phyloP scores from a whole-genome alignment of 2,329 filamentous ascomycete species.

The Alternaria longipes region DNA sequence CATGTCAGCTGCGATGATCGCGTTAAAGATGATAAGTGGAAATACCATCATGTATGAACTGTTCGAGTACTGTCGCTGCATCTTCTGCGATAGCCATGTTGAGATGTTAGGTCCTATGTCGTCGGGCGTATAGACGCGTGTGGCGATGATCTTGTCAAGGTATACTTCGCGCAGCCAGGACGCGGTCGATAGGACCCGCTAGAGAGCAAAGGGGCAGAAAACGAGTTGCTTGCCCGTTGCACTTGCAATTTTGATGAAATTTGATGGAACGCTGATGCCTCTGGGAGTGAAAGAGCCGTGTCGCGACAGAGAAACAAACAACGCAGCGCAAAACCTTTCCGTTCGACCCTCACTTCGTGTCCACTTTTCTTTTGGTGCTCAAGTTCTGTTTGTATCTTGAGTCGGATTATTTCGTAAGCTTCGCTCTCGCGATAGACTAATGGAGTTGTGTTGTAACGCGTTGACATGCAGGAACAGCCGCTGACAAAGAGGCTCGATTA shows the following conservation, averaged over 20 bases:
- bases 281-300: slow-evolving; percentile 18
- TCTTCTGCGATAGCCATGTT: slow-evolving; percentile 61
- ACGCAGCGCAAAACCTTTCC: neutral
- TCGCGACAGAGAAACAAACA: slow-evolving; percentile 18
- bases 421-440: neutral
- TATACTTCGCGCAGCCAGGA: neutral
- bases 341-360: neutral
- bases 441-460: slow-evolving; percentile 10
- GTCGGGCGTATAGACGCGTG: neutral
- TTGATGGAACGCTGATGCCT: slow-evolving; percentile 29
- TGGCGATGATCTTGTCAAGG: neutral
- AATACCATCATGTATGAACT: slow-evolving; percentile 74
- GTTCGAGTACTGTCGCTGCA: slow-evolving; percentile 76
- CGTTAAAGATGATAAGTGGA: neutral
- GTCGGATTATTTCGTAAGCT: neutral
- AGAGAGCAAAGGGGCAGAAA: neutral
- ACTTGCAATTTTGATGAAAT: slow-evolving; percentile 28
- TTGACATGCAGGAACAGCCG: slow-evolving; percentile 10
- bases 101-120: neutral
- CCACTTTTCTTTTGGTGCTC: neutral
- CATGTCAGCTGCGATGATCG: slow-evolving; percentile 19
- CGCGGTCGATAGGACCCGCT: neutral
- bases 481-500: slow-evolving; percentile 35
- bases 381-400: neutral
- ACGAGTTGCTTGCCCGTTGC: neutral